A percentile compares a stretch with the other conserved stretches of the same genome.
phyloP scores from a whole-genome alignment of 176 grass and related monocot genomes.

The Pharus latifolius region DNA sequence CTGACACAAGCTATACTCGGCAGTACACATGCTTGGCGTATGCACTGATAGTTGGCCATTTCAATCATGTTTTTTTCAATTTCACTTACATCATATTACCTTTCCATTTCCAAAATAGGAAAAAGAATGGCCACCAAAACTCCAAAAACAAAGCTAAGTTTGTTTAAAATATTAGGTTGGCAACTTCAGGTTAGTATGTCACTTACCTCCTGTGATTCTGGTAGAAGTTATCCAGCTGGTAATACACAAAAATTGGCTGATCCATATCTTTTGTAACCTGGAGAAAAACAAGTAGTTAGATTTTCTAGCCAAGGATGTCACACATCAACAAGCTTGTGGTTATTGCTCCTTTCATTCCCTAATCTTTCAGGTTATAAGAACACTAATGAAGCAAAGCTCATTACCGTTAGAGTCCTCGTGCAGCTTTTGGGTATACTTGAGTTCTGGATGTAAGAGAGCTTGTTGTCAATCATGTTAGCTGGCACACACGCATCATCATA shows the following conservation, averaged over 20 bases:
- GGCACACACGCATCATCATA: slow-evolving; percentile 66
- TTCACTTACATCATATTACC: too few relatives aligned
- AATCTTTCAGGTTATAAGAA: neutral
- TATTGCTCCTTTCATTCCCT: neutral
- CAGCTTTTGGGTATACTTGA: slow-evolving; percentile 34
- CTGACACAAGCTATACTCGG: neutral
- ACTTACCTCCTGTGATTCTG: slow-evolving; percentile 97
- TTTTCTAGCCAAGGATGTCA: neutral
- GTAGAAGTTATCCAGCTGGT: slow-evolving; percentile 93
- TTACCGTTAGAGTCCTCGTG: slow-evolving; percentile 61
- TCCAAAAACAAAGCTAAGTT: too few relatives aligned
- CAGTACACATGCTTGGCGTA: neutral
- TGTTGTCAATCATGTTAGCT: slow-evolving; percentile 27
- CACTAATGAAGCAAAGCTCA: neutral
- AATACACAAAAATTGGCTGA: slow-evolving; percentile 84
- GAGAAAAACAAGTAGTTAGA: slow-evolving; percentile 2
- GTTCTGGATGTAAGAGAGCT: slow-evolving; percentile 68
- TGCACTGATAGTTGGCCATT: neutral
- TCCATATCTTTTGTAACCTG: slow-evolving; percentile 91
- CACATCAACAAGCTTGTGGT: neutral
- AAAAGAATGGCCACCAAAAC: too few relatives aligned
- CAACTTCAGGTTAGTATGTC: neutral
- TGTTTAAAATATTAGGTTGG: neutral
- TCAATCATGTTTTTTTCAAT: neutral
- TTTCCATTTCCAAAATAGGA: too few relatives aligned